Evolutionary conservation across 2,329 filamentous ascomycete species (phyloP).

Genomic region (Claviceps sp.): DNA sequence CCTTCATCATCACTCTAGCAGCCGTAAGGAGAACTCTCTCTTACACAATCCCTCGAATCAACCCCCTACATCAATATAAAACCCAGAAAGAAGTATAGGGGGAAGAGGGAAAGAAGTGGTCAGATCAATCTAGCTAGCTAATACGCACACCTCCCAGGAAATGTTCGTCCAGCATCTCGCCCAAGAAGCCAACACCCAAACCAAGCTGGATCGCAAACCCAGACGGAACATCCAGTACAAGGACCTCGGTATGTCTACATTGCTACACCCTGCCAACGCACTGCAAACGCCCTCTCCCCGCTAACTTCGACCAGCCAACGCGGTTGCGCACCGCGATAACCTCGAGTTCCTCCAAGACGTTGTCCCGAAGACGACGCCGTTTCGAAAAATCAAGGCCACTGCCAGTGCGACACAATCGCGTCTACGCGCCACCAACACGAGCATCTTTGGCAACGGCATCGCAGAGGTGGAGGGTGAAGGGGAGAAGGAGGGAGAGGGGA

Average conservation of each 20-base stretch:
- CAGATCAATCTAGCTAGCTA: neutral
- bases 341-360: constrained; percentile 90
- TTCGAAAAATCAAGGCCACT: constrained; percentile 61
- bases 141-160: constrained; percentile 41
- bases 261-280: neutral
- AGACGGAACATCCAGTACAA: constrained; percentile 91
- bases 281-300: no score
- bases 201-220: constrained; percentile 83
- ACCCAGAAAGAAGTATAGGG: neutral
- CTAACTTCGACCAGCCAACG: constrained; percentile 46
- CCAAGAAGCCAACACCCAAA: constrained; percentile 71
- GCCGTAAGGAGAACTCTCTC: constrained; percentile 40
- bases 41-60: no score
- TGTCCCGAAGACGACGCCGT: constrained; percentile 74
- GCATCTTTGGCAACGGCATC: neutral
- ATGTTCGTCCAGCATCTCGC: constrained; percentile 92
- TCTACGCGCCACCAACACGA: constrained; percentile 21
- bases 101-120: neutral
- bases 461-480: constrained; percentile 5
- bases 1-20: constrained; percentile 85
- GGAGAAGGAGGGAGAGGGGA: constrained; percentile 12
- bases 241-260: constrained; percentile 54
- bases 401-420: constrained; percentile 35
- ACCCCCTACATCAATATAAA: no score
- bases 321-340: constrained; percentile 78